A percentile compares a stretch with the other conserved stretches of the same genome.
Evolutionary conservation across 2,329 filamentous ascomycete species (phyloP).

Genomic region (Amylocarpus encephaloides): DNA sequence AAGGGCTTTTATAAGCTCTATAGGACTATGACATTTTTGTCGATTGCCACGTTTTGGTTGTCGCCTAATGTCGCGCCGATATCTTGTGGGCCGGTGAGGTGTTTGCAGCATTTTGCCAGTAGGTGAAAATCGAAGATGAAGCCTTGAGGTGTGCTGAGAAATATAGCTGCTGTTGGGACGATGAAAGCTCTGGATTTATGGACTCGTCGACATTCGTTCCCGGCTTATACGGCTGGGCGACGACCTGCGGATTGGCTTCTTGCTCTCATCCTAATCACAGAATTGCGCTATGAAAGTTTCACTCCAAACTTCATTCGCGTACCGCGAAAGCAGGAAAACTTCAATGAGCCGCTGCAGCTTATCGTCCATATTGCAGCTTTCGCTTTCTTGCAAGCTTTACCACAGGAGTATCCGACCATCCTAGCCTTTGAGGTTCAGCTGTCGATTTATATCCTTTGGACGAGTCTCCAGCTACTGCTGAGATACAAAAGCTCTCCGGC

Average conservation of each 20-base stretch:
- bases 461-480: constrained; percentile 33
- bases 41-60: constrained; percentile 25
- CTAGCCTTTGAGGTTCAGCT: constrained; percentile 35
- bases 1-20: constrained; percentile 24
- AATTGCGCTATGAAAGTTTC: constrained; percentile 39
- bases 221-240: constrained; percentile 29
- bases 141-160: constrained; percentile 12
- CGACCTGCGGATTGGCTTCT: constrained; percentile 27
- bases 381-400: constrained; percentile 31
- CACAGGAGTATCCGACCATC: constrained; percentile 32
- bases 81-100: constrained; percentile 28
- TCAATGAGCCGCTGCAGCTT: constrained; percentile 34
- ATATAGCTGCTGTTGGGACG: constrained; percentile 31
- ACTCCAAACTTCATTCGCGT: constrained; percentile 35
- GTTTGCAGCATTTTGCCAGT: constrained; percentile 33
- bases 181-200: constrained; percentile 39
- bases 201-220: constrained; percentile 31
- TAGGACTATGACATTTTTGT: constrained; percentile 20
- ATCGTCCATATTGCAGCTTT: constrained; percentile 33
- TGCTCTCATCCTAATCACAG: constrained; percentile 34
- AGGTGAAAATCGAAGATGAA: constrained; percentile 10
- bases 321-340: constrained; percentile 28
- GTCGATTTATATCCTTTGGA: constrained; percentile 38
- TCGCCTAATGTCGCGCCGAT: constrained; percentile 29
- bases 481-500: constrained; percentile 34